These are phyloP conservation scores for Didymella segeticola DNA, from an alignment of 2,329 filamentous ascomycete species.

Conservation along the genomic window DNA sequence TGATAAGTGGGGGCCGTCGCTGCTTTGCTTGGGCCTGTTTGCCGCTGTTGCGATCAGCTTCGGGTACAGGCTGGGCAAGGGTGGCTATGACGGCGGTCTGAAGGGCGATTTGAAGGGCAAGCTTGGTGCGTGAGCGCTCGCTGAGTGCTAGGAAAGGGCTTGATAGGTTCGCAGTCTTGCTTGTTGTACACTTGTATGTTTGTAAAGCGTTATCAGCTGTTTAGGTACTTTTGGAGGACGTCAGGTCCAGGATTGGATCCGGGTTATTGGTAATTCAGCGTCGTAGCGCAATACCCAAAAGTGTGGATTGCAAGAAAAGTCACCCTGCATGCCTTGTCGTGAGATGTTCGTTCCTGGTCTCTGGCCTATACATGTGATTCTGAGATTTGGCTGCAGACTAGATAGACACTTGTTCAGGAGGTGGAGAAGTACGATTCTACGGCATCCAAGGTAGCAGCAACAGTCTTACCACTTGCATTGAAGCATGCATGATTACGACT, in stretches of 20 bases:
- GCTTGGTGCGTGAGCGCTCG: not conserved
- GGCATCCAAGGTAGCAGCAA: too few species aligned
- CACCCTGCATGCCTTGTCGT: too few species aligned
- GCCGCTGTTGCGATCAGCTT: slow-evolving; percentile 81
- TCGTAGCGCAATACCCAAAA: slow-evolving; percentile 5
- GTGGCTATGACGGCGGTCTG: slow-evolving; percentile 56
- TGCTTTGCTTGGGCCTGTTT: slow-evolving; percentile 76
- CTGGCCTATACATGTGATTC: too few species aligned
- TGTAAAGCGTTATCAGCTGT: not conserved
- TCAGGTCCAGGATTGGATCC: not conserved
- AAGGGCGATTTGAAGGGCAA: slow-evolving; percentile 37
- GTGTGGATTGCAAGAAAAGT: too few species aligned
- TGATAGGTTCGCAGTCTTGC: not conserved
- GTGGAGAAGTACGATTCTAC: too few species aligned
- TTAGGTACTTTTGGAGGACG: not conserved
- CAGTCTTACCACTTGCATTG: too few species aligned
- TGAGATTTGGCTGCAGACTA: too few species aligned
- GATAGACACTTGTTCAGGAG: too few species aligned
- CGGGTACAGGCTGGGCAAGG: slow-evolving; percentile 71
- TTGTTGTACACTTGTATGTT: slow-evolving; percentile 1
- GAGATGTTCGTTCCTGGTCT: too few species aligned
- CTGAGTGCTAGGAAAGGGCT: too few species aligned
- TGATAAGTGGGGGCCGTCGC: slow-evolving; percentile 83
- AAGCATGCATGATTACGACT: too few species aligned
- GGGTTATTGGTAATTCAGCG: not conserved